These are phyloP conservation scores for Chrysoporthe puriensis DNA, from an alignment of 2,329 filamentous ascomycete species.

Conservation along the genomic window DNA sequence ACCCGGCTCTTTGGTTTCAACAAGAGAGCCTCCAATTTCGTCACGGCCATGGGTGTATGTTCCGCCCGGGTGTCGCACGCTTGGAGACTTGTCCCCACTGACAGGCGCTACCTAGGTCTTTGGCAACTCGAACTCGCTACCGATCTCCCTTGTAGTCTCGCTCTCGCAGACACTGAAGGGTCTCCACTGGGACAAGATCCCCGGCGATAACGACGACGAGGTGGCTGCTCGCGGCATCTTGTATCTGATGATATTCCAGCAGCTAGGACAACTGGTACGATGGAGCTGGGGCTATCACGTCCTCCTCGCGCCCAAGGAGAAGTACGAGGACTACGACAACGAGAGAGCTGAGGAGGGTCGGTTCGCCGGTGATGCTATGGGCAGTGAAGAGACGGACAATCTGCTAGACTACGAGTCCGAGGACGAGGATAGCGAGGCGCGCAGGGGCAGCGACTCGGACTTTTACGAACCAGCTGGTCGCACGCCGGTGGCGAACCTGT, in stretches of 20 bases:
- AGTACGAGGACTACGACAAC: conserved; percentile 67
- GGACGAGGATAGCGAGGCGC: conserved; percentile 42
- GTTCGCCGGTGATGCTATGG: conserved; percentile 53
- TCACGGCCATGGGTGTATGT: conserved; percentile 83
- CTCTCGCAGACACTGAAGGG: conserved; percentile 90
- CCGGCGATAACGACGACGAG: conserved; percentile 92
- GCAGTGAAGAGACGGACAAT: conserved; percentile 48
- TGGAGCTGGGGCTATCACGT: conserved; percentile 99
- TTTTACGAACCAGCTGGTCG: conserved; percentile 59
- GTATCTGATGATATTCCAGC: conserved; percentile 96
- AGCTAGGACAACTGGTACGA: conserved; percentile 89
- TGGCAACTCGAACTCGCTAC: conserved; percentile 96
- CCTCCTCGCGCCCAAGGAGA: conserved; percentile 81
- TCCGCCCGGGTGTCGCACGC: not conserved
- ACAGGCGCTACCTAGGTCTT: conserved; percentile 64
- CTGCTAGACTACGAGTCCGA: conserved; percentile 53
- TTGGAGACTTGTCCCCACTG: conserved; percentile 15
- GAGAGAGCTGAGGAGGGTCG: conserved; percentile 61
- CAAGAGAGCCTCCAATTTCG: conserved; percentile 88
- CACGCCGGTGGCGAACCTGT: conserved; percentile 57
- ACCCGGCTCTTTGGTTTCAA: conserved; percentile 78
- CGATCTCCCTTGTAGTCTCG: conserved; percentile 93
- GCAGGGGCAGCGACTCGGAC: conserved; percentile 43
- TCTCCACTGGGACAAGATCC: conserved; percentile 89
- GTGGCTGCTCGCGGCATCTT: conserved; percentile 92